phyloP scores from a whole-genome alignment of 371 early-diverging fungal species.

The Mortierella polycephala region DNA sequence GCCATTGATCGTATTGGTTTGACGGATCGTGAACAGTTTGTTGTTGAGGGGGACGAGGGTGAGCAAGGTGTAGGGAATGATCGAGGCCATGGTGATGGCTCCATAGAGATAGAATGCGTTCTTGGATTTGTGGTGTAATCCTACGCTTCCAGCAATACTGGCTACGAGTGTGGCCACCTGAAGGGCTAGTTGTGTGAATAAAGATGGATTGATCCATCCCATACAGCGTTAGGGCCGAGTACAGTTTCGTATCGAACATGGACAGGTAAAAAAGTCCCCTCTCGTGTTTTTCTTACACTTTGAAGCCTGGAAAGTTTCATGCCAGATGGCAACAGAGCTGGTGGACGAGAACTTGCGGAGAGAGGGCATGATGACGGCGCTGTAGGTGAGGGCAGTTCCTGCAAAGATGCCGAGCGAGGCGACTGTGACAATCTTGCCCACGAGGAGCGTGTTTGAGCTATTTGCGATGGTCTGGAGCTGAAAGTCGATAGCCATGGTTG shows the following conservation, averaged over 20 bases:
- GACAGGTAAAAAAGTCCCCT: background rate
- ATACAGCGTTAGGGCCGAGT: no score
- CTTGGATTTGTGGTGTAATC: constrained; percentile 42
- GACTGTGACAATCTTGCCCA: constrained; percentile 43
- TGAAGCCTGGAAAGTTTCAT: constrained; percentile 16
- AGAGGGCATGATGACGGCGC: constrained; percentile 44
- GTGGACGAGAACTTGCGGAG: constrained; percentile 49
- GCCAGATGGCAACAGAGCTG: constrained; percentile 46
- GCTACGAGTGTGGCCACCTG: constrained; percentile 11
- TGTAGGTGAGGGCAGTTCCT: constrained; percentile 44
- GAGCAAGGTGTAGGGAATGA: constrained; percentile 28
- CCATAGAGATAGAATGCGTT: constrained; percentile 42
- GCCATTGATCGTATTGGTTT: constrained; percentile 34
- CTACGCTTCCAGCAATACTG: constrained; percentile 18
- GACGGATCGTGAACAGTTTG: constrained; percentile 41
- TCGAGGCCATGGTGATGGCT: constrained; percentile 20
- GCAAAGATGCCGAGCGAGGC: constrained; percentile 45
- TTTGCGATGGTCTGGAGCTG: constrained; percentile 35
- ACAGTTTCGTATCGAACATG: background rate
- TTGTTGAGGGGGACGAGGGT: constrained; percentile 25
- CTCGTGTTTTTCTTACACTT: constrained; percentile 13
- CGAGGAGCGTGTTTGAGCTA: constrained; percentile 36
- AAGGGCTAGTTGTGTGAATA: constrained; percentile 14
- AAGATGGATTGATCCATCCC: background rate
- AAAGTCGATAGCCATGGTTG: constrained; percentile 28